Evolutionary conservation across 805 yeast species (phyloP).

Genomic region (Suhomyces pyralidae): DNA sequence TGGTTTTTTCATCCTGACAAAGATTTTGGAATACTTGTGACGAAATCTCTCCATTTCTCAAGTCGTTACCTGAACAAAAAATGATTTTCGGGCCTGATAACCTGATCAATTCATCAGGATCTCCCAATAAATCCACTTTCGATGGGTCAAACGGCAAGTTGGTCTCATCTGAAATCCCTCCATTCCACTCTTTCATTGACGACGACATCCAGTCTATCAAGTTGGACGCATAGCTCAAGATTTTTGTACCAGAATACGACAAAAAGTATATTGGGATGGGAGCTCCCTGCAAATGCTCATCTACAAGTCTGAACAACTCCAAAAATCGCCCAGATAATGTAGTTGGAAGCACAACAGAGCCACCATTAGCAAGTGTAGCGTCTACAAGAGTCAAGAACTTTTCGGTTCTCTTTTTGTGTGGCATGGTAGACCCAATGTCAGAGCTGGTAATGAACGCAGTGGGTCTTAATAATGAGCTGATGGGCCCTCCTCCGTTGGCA

Average conservation of each 20-base stretch:
- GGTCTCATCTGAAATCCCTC: conserved; percentile 39
- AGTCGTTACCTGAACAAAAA: conserved; percentile 67
- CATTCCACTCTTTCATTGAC: conserved; percentile 69
- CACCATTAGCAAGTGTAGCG: conserved; percentile 68
- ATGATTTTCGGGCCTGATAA: conserved; percentile 74
- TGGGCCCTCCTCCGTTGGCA: conserved; percentile 50
- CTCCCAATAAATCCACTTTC: conserved; percentile 52
- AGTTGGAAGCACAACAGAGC: conserved; percentile 81
- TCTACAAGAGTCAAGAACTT: conserved; percentile 60
- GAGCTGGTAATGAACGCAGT: conserved; percentile 78
- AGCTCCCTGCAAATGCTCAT: conserved; percentile 55
- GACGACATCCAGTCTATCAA: conserved; percentile 97
- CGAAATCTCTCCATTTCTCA: conserved; percentile 62
- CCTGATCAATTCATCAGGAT: conserved; percentile 52
- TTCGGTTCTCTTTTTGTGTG: conserved; percentile 63
- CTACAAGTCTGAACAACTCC: conserved; percentile 74
- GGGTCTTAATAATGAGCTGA: conserved; percentile 69
- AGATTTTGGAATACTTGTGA: conserved; percentile 51
- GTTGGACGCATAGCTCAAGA: conserved; percentile 76
- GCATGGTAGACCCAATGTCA: conserved; percentile 58
- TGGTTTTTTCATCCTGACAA: conserved; percentile 62
- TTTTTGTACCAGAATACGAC: conserved; percentile 77
- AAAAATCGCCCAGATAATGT: conserved; percentile 76
- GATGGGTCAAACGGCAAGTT: conserved; percentile 77
- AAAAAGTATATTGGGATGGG: conserved; percentile 71